phyloP scores from a whole-genome alignment of 2,329 filamentous ascomycete species.

The Ilyonectria robusta region DNA sequence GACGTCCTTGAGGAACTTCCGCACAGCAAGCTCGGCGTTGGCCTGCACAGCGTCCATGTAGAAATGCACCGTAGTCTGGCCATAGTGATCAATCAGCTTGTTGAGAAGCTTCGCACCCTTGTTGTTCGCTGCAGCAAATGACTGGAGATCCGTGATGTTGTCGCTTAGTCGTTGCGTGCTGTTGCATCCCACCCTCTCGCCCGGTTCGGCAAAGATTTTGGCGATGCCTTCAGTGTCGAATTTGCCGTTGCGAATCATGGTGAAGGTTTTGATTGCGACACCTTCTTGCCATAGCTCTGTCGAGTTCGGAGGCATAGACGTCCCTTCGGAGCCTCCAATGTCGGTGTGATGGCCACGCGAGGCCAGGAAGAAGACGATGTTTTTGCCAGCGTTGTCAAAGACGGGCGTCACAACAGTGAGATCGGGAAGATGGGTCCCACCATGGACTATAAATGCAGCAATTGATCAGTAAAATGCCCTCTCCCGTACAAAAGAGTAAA shows the following conservation, averaged over 20 bases:
- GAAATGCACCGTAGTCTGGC: slow-evolving; percentile 81
- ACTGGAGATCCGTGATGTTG: slow-evolving; percentile 88
- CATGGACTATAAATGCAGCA: neutral
- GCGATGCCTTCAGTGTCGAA: slow-evolving; percentile 66
- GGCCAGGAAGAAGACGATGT: slow-evolving; percentile 32
- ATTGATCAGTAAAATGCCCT: neutral
- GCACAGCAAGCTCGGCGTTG: slow-evolving; percentile 83
- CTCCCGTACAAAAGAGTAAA: too few species aligned
- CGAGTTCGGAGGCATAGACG: slow-evolving; percentile 64
- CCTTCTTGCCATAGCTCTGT: slow-evolving; percentile 71
- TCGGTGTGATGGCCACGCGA: slow-evolving; percentile 37
- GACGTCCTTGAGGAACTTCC: slow-evolving; percentile 80
- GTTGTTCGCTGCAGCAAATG: slow-evolving; percentile 87
- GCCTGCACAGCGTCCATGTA: slow-evolving; percentile 88
- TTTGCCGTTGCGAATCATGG: slow-evolving; percentile 38
- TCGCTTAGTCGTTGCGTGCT: slow-evolving; percentile 80
- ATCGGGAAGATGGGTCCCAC: slow-evolving; percentile 30
- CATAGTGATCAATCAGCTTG: slow-evolving; percentile 82
- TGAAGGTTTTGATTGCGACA: slow-evolving; percentile 63
- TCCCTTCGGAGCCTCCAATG: slow-evolving; percentile 35
- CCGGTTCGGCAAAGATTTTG: slow-evolving; percentile 66
- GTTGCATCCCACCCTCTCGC: slow-evolving; percentile 52
- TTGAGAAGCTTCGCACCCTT: slow-evolving; percentile 86
- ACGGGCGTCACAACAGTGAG: slow-evolving; percentile 36
- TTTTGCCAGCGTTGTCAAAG: slow-evolving; percentile 31